Evolutionary conservation across 2,329 filamentous ascomycete species (phyloP).

Genomic region (Beauveria medogensis): DNA sequence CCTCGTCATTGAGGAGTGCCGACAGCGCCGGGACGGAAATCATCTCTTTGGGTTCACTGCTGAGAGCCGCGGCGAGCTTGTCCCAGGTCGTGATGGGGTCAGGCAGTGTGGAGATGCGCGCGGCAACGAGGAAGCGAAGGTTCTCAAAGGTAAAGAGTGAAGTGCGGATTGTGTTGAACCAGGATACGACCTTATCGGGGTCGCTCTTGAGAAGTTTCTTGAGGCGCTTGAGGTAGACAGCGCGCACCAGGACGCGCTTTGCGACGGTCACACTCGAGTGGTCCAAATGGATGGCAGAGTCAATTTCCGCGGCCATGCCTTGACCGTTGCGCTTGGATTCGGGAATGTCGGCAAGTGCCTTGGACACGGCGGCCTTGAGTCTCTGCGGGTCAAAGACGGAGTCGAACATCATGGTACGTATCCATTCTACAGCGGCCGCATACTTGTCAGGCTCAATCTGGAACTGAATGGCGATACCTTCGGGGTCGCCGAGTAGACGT

Average conservation of each 20-base stretch:
- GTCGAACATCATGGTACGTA: constrained; percentile 79
- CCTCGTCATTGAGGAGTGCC: constrained; percentile 66
- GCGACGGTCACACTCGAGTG: constrained; percentile 68
- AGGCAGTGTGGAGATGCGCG: constrained; percentile 64
- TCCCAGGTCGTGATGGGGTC: constrained; percentile 77
- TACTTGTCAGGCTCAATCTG: constrained; percentile 88
- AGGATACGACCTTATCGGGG: constrained; percentile 64
- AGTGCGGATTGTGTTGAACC: constrained; percentile 68
- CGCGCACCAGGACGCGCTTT: constrained; percentile 75
- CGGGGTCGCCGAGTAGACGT: constrained; percentile 63
- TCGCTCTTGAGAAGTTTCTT: constrained; percentile 72
- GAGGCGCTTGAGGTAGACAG: constrained; percentile 77
- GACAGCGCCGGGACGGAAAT: constrained; percentile 63
- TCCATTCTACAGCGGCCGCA: constrained; percentile 69
- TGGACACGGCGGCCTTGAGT: constrained; percentile 59
- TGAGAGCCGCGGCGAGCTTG: constrained; percentile 30
- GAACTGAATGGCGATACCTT: constrained; percentile 75
- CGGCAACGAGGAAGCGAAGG: constrained; percentile 76
- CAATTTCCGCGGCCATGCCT: constrained; percentile 54
- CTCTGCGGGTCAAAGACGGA: constrained; percentile 72
- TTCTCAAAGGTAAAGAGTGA: constrained; percentile 78
- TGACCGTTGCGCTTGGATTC: constrained; percentile 83
- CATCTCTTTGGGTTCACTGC: constrained; percentile 37
- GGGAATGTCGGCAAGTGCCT: constrained; percentile 84
- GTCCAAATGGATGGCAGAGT: constrained; percentile 75